Percentiles rank a stretch among this genome's conserved stretches.
These are phyloP conservation scores for Carnegiea gigantea DNA, from an alignment of 179 eudicot genomes.

Conservation along the genomic window DNA sequence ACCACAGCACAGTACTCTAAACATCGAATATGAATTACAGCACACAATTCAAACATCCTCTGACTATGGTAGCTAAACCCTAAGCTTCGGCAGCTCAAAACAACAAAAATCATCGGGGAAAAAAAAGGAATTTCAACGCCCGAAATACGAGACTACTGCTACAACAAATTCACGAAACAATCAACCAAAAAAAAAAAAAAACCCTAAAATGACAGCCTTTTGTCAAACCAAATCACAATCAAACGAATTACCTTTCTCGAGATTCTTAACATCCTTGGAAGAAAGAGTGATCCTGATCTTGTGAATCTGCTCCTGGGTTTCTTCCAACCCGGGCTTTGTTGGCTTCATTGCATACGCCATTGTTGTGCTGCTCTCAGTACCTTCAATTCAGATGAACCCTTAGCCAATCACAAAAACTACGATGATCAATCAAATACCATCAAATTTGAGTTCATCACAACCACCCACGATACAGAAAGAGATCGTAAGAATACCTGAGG, in stretches of 20 bases:
- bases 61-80: not conserved
- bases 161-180: not conserved
- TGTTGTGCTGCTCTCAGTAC: not conserved
- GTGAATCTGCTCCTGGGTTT: slow-evolving; percentile 66
- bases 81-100: not conserved
- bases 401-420: not conserved
- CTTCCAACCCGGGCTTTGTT: slow-evolving; percentile 76
- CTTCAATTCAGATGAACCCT: not conserved
- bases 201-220: not conserved
- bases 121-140: not conserved
- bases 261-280: slow-evolving; percentile 83
- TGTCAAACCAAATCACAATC: not conserved
- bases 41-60: not conserved
- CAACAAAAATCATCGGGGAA: not conserved
- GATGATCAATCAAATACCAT: not conserved
- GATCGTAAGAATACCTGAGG: slow-evolving; percentile 6
- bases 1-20: not conserved
- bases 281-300: slow-evolving; percentile 91
- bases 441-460: not conserved
- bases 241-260: slow-evolving; percentile 65
- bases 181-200: too few relatives aligned
- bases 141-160: not conserved
- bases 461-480: not conserved
- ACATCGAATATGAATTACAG: not conserved
- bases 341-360: slow-evolving; percentile 80